These are phyloP conservation scores for Sherardia arvensis DNA, from an alignment of 257 asterid genomes.

Conservation along the genomic window DNA sequence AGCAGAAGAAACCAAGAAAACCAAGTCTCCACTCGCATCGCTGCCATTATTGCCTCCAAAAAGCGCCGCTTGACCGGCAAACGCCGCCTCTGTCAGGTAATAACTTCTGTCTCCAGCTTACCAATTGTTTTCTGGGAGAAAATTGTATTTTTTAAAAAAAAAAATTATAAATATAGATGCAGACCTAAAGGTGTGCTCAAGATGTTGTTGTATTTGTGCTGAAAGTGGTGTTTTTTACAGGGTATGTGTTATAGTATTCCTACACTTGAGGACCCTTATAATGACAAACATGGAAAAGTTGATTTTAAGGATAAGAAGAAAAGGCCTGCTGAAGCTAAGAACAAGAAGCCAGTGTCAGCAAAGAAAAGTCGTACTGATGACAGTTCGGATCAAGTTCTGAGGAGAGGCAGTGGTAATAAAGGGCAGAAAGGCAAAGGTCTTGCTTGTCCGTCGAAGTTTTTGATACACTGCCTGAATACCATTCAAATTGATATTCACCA, in stretches of 20 bases:
- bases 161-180: too few species aligned
- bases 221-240: constrained; percentile 28
- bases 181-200: background rate
- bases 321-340: constrained; percentile 19
- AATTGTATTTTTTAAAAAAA: too few species aligned
- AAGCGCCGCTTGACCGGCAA: constrained; percentile 39
- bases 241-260: constrained; percentile 97
- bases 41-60: constrained; percentile 40
- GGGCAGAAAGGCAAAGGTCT: constrained; percentile 21
- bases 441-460: constrained; percentile 58
- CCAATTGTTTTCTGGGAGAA: background rate
- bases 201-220: background rate
- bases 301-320: constrained; percentile 32
- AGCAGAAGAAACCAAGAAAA: constrained; percentile 18
- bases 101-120: background rate
- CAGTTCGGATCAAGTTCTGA: too few species aligned
- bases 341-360: constrained; percentile 20
- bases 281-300: constrained; percentile 42
- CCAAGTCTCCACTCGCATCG: constrained; percentile 30
- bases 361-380: constrained; percentile 4
- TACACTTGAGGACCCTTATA: constrained; percentile 70
- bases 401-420: constrained; percentile 15
- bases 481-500: constrained; percentile 40
- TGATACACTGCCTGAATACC: constrained; percentile 54
- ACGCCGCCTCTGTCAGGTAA: constrained; percentile 45